Conservation (phyloP, 306 rosid genomes). For the Erythrophleum fordii region DNA sequence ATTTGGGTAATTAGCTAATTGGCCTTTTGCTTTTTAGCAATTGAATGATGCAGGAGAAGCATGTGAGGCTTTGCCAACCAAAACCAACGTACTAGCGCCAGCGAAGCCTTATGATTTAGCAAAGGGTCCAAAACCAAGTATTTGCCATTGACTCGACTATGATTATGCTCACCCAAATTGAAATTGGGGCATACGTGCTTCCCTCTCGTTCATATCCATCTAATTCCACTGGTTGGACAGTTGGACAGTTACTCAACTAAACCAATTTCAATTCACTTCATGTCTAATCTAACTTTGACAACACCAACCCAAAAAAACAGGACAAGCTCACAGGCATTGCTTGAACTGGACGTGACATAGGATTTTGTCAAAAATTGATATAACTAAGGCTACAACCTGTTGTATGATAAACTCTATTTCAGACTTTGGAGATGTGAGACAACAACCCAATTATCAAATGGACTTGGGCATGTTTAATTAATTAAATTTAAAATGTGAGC, state of each 20-base stretch:
- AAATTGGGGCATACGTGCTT: background rate
- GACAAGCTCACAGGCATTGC: background rate
- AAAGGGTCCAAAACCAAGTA: too few relatives aligned
- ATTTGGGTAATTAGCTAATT: background rate
- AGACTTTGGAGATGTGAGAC: too few relatives aligned
- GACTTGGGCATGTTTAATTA: too few relatives aligned
- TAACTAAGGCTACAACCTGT: too few relatives aligned
- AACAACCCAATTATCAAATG: too few relatives aligned
- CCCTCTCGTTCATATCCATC: background rate
- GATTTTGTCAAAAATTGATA: too few relatives aligned
- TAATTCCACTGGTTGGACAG: background rate
- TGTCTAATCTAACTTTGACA: too few relatives aligned
- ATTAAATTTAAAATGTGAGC: too few relatives aligned
- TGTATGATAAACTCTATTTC: too few relatives aligned
- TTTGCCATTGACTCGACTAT: background rate
- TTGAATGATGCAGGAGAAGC: slow-evolving; percentile 17
- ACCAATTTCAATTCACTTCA: background rate
- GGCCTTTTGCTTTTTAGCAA: background rate
- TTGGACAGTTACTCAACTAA: background rate
- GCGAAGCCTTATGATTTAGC: background rate
- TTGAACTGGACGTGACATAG: background rate
- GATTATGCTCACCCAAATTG: background rate
- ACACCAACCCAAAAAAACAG: too few relatives aligned
- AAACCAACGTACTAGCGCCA: background rate
- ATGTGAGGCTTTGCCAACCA: slow-evolving; percentile 45